These are phyloP conservation scores for Agaricales sp. DNA, from an alignment of 1,284 basidiomycete genomes.

Conservation along the genomic window DNA sequence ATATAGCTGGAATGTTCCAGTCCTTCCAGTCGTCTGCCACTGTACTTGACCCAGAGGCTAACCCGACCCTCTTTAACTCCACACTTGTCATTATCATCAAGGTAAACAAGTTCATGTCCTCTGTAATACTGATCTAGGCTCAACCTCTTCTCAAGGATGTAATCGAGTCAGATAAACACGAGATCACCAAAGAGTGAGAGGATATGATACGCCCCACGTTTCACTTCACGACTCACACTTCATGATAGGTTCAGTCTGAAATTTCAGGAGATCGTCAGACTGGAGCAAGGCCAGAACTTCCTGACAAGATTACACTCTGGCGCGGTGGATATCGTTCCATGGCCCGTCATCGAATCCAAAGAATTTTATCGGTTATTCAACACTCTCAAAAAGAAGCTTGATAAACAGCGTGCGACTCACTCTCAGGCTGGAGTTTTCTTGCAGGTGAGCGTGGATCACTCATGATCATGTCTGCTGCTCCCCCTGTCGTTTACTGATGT, in stretches of 20 bases:
- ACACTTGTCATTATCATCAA: constrained; percentile 55
- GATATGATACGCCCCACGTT: too few species aligned
- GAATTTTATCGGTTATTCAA: constrained; percentile 47
- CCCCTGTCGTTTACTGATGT: too few species aligned
- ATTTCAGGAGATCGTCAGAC: constrained; percentile 41
- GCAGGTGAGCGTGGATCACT: constrained; percentile 26
- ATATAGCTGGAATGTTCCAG: constrained; percentile 49
- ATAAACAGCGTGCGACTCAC: constrained; percentile 38
- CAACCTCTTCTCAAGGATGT: constrained; percentile 54
- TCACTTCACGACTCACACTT: too few species aligned
- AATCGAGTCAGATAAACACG: constrained; percentile 41
- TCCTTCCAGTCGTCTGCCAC: constrained; percentile 55
- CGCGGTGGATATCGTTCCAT: constrained; percentile 46
- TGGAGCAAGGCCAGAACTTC: constrained; percentile 53
- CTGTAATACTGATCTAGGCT: too few species aligned
- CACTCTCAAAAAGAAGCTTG: constrained; percentile 32
- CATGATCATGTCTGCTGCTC: too few species aligned
- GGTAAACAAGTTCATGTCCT: constrained; percentile 22
- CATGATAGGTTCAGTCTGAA: constrained; percentile 43
- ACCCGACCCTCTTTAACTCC: constrained; percentile 48
- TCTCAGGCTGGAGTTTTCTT: constrained; percentile 41
- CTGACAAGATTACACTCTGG: constrained; percentile 46
- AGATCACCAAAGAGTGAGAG: constrained; percentile 46
- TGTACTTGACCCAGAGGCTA: constrained; percentile 45
- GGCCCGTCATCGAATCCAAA: constrained; percentile 54